Conservation (phyloP, 73 alveolate species). For the Paramecium caudatum region DNA sequence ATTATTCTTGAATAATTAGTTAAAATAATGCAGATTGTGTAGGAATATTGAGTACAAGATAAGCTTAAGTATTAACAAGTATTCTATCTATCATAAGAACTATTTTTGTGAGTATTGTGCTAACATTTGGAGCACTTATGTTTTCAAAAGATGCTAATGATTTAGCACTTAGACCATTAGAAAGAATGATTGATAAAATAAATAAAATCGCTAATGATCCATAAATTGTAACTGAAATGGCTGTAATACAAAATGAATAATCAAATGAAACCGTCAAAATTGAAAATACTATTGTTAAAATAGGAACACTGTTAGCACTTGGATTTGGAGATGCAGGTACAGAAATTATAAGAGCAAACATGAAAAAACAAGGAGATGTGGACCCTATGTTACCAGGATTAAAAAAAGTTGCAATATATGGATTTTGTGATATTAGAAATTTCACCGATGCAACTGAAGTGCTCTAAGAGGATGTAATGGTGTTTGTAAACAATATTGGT, state of each 20-base stretch:
- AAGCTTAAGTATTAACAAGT: conserved; percentile 78
- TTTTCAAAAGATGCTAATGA: conserved; percentile 86
- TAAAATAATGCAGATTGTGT: conserved; percentile 5
- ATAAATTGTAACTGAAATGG: conserved; percentile 69
- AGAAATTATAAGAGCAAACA: conserved; percentile 94
- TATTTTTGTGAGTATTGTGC: conserved; percentile 79
- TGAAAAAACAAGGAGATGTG: conserved; percentile 95
- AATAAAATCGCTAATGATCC: conserved; percentile 77
- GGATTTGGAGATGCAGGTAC: conserved; percentile 99
- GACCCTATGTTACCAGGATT: conserved; percentile 99
- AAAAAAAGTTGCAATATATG: conserved; percentile 94
- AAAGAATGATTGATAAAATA: conserved; percentile 89
- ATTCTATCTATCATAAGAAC: conserved; percentile 85
- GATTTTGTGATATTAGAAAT: conserved; percentile 98
- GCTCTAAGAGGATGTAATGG: conserved; percentile 97
- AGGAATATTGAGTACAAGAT: conserved; percentile 77
- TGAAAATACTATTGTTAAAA: conserved; percentile 95
- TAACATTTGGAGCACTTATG: conserved; percentile 83
- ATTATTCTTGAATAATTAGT: not conserved
- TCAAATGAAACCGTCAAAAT: conserved; percentile 93
- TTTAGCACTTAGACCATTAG: conserved; percentile 89
- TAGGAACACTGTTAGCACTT: conserved; percentile 96
- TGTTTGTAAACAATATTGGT: conserved; percentile 98
- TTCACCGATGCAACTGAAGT: conserved; percentile 98
- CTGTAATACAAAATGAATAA: conserved; percentile 64